Evolutionary conservation across 2,329 filamentous ascomycete genomes (phyloP), one percentile per base, ranked within the genome.

Genomic region (Penicillium sp.): DNA sequence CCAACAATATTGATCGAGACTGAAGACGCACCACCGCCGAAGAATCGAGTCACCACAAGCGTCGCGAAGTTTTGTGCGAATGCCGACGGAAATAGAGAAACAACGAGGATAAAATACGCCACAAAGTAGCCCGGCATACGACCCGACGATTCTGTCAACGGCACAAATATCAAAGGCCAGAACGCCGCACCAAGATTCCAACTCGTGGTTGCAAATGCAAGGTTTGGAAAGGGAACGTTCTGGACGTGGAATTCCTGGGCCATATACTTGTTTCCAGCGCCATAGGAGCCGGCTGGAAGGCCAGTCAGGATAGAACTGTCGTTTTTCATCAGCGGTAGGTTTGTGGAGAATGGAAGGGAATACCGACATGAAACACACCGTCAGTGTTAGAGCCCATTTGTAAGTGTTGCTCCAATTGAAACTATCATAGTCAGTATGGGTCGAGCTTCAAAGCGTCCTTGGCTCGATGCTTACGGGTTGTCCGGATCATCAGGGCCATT

Each of bases 1-100:
- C 28, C 28, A 9, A 29, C 28, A 29, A 29, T 29, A 29, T 29
- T 29, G 3, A 29, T 29, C 6, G 28, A 29, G 10, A 75, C 70
- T 0, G 72, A 75, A 1, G 74, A 74, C 21, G 70, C 73, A 1
- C 74, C 71, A 2, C 76, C 76, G 2, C 73, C 73, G 31, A 79
- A 73, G 46, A 77, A 74, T 0, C 76, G 68, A 3, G 73, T 74
- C 0, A 76, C 65, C 3, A 78, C 68, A 2, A 78, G 55, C 0
- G 76, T 77, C 0, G 75, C 74, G 45, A 75, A 77, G 47, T 78
- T 78, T 3, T 70, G 65, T 2, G 76, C 74, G 29, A 77, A 65
- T 0, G 72, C 74, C 23, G 74, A 75, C 4, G 70, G 70, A 33
- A 78, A 69, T 4, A 75, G 62, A 23, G 74, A 75, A 7, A 75